Evolutionary conservation across 352 stramenopile species (phyloP), one percentile per base, ranked within the genome.

Genomic region (Phytophthora cactorum): DNA sequence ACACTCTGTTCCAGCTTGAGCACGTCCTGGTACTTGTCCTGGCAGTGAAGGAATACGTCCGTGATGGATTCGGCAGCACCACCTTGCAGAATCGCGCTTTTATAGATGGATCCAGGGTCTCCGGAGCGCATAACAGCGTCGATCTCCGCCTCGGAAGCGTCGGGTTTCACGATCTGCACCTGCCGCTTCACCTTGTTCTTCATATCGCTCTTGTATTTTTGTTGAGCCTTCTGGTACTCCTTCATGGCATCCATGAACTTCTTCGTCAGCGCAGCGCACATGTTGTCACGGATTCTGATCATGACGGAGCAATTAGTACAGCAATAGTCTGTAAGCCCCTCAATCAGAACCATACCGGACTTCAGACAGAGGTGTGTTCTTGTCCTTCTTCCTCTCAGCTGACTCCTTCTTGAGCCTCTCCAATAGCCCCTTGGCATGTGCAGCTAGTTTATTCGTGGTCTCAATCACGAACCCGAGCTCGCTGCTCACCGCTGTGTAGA

Each of bases 181-280:
- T 99, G 97, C 10, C 97, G 88, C 67, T 98, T 98, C 2, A 99
- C 95, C 75, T 99, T 99, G 58, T 94, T 97, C 72, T 99, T 98
- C 70, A 99, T 97, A 62, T 98, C 95, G 14, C 76, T 92, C 78
- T 99, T 99, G 79, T 99, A 99, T 63, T 98, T 97, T 80, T 98
- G 97, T 82, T 99, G 95, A 11, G 94, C 87, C 60, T 97, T 96
- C 74, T 99, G 97, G 75, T 99, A 99, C 31, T 97, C 84, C 72
- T 99, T 99, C 91, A 99, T 99, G 66, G 98, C 93, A 75, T 99
- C 96, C 72, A 99, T 98, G 72, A 99, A 99, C 75, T 99, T 99
- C 54, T 98, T 96, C 4, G 96, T 98, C 27, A 99, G 78, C 4
- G 97, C 99, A 63, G 97, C 98, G 32, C 90, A 95, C 77, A 99